Conservation (phyloP, 2,329 filamentous ascomycete species). For the Neoascochyta sp. region DNA sequence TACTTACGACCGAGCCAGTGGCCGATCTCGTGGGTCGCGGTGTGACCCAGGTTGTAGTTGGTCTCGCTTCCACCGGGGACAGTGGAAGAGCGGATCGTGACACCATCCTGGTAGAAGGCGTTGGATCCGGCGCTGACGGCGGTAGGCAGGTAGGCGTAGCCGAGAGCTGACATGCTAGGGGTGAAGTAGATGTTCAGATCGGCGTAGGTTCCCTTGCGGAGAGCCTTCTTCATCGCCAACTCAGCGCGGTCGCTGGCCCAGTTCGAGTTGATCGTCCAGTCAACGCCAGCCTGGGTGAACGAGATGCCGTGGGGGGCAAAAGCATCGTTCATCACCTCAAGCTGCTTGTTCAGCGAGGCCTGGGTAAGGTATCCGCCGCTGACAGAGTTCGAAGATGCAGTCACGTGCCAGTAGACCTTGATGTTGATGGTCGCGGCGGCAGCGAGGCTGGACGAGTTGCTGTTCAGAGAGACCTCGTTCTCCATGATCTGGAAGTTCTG, state of each 20-base stretch:
- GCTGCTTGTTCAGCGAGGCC: slow-evolving; percentile 7
- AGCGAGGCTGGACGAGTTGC: slow-evolving; percentile 7
- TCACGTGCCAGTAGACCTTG: slow-evolving; percentile 35
- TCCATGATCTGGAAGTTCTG: slow-evolving; percentile 13
- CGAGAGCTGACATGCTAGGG: slow-evolving; percentile 5
- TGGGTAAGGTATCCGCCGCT: slow-evolving; percentile 10
- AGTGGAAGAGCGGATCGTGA: slow-evolving; percentile 13
- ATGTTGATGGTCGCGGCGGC: slow-evolving; percentile 21
- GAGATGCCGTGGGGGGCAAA: slow-evolving; percentile 14
- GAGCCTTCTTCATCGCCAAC: slow-evolving; percentile 9
- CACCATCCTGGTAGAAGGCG: slow-evolving; percentile 20
- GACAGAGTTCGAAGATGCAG: slow-evolving; percentile 18
- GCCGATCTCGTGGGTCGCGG: slow-evolving; percentile 31
- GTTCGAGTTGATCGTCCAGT: slow-evolving; percentile 11
- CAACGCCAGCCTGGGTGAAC: slow-evolving; percentile 11
- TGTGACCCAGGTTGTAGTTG: slow-evolving; percentile 19
- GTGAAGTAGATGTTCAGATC: slow-evolving; percentile 28
- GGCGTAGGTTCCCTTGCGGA: slow-evolving; percentile 22
- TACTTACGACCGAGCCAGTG: slow-evolving; percentile 29
- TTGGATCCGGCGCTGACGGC: slow-evolving; percentile 9
- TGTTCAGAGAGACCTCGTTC: slow-evolving; percentile 4
- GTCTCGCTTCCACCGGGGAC: slow-evolving; percentile 18
- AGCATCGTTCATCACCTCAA: slow-evolving; percentile 9
- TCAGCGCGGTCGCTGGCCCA: slow-evolving; percentile 10
- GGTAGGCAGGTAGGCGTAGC: slow-evolving; percentile 13